Base-by-base conservation (phyloP, 768 basidiomycete species). In the Auricularia sp. region DNA sequence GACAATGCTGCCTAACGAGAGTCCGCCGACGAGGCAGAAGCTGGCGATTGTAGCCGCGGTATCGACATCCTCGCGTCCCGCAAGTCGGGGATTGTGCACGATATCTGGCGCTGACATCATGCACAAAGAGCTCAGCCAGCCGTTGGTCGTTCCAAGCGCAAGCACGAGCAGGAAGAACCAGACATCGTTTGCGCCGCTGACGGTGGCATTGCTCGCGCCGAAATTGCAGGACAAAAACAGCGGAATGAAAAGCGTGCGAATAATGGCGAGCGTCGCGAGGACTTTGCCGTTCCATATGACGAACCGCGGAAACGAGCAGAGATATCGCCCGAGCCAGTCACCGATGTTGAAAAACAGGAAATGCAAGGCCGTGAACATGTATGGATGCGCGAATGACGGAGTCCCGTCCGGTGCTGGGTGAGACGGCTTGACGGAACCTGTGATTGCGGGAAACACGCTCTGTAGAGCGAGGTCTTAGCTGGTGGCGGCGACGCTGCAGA, bases 191-290 rank as follows among this genome's bases (percentile, higher is more conserved):
- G 64, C 8, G 76, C 68, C 7, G 72, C 70, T 4, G 72, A 64
- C 0, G 61, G 62, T 36, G 70, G 64, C 1, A 75, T 68, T 11
- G 69, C 42, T 3, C 65, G 53, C 6, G 70, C 68, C 10, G 51
- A 95, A 75, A 71, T 97, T 97, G 80, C 93, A 96, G 75, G 88
- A 79, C n/a, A 96, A 80, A 74, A 96, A 88, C 51, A 94, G 70
- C 36, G 92, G 92, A 60, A 97, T 83, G 76, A 96, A 95, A 39
- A 93, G 70, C 1, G 87, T 88, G 63, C 94, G 85, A 3, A 83
- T 73, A 51, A 89, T 72, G 16, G 92, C 87, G 33, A 91, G 74
- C 5, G 72, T 70, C 16, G 92, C 72, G 44, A 95, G 81, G 39
- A 81, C 80, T 29, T 77, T 80, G 4, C 83, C 81, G 3, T 85